Conservation (phyloP, 768 basidiomycete genomes). For the Kwoniella botswanensis region DNA sequence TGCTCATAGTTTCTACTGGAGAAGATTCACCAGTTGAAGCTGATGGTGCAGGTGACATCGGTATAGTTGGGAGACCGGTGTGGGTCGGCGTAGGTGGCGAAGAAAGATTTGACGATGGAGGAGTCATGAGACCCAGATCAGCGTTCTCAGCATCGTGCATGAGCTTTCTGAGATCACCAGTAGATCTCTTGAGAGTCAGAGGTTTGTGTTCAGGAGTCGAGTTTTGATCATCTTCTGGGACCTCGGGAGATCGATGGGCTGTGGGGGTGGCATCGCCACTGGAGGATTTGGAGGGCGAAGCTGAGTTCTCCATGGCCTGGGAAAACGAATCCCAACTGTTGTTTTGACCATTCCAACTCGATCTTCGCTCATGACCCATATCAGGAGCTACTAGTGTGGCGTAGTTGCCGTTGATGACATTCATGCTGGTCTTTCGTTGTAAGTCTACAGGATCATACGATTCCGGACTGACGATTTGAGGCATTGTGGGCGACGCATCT, state of each 20-base stretch:
- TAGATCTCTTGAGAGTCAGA: conserved; percentile 42
- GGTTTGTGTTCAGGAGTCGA: conserved; percentile 29
- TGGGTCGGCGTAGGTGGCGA: conserved; percentile 49
- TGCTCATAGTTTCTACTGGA: conserved; percentile 38
- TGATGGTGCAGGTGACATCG: conserved; percentile 45
- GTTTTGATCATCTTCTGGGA: conserved; percentile 10
- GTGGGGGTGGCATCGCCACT: conserved; percentile 47
- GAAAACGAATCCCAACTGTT: conserved; percentile 46
- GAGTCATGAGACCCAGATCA: conserved; percentile 44
- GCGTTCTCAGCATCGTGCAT: conserved; percentile 28
- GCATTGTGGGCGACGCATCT: conserved; percentile 9
- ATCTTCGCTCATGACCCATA: conserved; percentile 41
- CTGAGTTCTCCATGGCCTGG: conserved; percentile 22
- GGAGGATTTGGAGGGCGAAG: conserved; percentile 5
- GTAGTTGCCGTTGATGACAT: conserved; percentile 44
- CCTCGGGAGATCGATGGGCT: conserved; percentile 37
- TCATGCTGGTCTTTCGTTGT: conserved; percentile 32
- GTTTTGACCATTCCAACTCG: conserved; percentile 53
- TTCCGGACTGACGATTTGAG: background rate
- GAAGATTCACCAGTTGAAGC: conserved; percentile 49
- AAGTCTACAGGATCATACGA: conserved; percentile 7
- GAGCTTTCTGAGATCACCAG: conserved; percentile 40
- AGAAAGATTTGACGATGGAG: conserved; percentile 50
- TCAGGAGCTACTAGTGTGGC: conserved; percentile 41
- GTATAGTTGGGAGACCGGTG: conserved; percentile 25